phyloP scores from a whole-genome alignment of 139 green algal species.

The Picochlorum sp. region DNA sequence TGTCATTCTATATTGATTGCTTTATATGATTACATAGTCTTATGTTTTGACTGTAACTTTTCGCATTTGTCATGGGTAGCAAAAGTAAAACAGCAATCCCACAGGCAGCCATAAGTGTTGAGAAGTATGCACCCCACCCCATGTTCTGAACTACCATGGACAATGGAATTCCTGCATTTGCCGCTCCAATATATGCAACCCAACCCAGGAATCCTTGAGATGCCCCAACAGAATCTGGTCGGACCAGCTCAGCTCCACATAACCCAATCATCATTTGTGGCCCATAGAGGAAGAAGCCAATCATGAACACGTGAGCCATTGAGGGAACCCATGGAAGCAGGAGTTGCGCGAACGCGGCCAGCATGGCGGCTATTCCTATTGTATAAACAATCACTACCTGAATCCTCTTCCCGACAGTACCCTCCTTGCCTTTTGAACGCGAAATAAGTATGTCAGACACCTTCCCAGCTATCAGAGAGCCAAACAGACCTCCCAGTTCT shows the following conservation, averaged over 20 bases:
- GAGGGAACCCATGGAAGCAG: conserved; percentile 49
- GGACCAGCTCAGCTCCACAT: conserved; percentile 91
- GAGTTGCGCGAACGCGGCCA: conserved; percentile 66
- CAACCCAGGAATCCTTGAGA: conserved; percentile 92
- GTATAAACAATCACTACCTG: conserved; percentile 91
- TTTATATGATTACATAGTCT: neutral
- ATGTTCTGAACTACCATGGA: conserved; percentile 88
- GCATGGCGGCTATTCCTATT: conserved; percentile 63
- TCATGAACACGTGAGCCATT: conserved; percentile 89
- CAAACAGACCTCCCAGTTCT: conserved; percentile 90
- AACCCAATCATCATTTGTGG: conserved; percentile 95
- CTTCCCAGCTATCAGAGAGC: conserved; percentile 77
- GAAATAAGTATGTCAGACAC: conserved; percentile 67
- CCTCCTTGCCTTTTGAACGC: conserved; percentile 29
- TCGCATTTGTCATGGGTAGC: conserved; percentile 78
- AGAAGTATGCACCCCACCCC: conserved; percentile 86
- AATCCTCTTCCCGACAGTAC: conserved; percentile 85
- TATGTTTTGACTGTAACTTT: conserved; percentile 66
- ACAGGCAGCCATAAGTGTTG: conserved; percentile 70
- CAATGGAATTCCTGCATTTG: conserved; percentile 85
- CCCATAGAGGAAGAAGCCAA: conserved; percentile 92
- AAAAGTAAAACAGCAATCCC: conserved; percentile 74
- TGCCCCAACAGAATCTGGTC: conserved; percentile 73
- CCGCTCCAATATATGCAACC: conserved; percentile 59
- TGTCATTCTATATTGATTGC: neutral